phyloP scores from a whole-genome alignment of 768 basidiomycete genomes.

The Termitomyces bulborhizus region DNA sequence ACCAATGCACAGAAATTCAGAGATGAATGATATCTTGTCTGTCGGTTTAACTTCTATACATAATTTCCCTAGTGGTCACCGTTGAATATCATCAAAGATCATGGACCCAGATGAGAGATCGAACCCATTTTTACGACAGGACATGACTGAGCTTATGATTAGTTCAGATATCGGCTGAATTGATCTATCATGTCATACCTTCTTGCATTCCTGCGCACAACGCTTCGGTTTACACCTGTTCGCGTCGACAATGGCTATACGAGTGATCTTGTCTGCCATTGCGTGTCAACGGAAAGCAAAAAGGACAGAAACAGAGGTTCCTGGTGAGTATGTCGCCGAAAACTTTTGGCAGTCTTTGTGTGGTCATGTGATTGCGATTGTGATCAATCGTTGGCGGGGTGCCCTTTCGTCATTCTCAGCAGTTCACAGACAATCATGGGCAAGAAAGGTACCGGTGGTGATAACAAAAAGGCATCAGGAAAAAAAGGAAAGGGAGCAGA shows the following conservation, averaged over 20 bases:
- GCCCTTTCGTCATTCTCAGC: background rate
- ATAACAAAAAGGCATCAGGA: slow-evolving; percentile 29
- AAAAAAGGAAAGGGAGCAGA: slow-evolving; percentile 41
- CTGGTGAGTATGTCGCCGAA: slow-evolving; percentile 5
- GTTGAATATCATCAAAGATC: background rate
- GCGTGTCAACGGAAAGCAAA: slow-evolving; percentile 8
- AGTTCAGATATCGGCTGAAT: slow-evolving; percentile 6
- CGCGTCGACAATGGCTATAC: slow-evolving; percentile 91
- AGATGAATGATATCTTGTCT: slow-evolving; percentile 98
- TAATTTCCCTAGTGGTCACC: slow-evolving; percentile 64
- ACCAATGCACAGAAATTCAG: slow-evolving; percentile 97
- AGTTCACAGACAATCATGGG: slow-evolving; percentile 19
- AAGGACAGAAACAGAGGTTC: slow-evolving; percentile 10
- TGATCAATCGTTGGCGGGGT: too few species aligned
- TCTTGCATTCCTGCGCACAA: slow-evolving; percentile 98
- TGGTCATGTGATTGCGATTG: slow-evolving; percentile 14
- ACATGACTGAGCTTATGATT: slow-evolving; percentile 17
- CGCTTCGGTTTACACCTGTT: slow-evolving; percentile 96
- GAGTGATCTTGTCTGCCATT: slow-evolving; percentile 95
- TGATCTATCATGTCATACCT: slow-evolving; percentile 39
- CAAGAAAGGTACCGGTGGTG: slow-evolving; percentile 26
- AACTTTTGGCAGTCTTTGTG: slow-evolving; percentile 10
- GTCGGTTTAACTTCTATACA: slow-evolving; percentile 97
- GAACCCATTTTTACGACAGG: slow-evolving; percentile 22
- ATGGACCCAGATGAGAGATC: background rate